Percentiles rank a stretch among this genome's conserved stretches.
phyloP scores from a whole-genome alignment of 352 stramenopile species.

The Globisporangium viniferum region DNA sequence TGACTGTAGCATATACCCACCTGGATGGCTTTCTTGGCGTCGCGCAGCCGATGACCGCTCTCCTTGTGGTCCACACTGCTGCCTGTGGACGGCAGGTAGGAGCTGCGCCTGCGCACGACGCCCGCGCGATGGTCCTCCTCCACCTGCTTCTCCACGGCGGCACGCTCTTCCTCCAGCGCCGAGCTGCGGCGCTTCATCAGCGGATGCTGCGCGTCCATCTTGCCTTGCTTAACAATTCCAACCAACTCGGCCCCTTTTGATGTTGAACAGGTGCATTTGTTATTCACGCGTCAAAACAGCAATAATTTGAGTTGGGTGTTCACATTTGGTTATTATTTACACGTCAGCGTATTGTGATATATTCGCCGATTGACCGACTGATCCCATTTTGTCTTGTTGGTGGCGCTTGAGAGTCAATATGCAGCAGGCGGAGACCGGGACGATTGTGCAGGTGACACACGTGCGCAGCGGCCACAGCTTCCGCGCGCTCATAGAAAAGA shows the following conservation, averaged over 20 bases:
- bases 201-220: constrained; percentile 9
- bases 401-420: background rate
- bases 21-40: constrained; percentile 57
- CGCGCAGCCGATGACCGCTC: constrained; percentile 28
- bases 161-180: constrained; percentile 44
- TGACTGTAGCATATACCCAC: constrained; percentile 8
- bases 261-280: constrained; percentile 12
- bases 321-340: background rate
- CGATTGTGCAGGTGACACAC: constrained; percentile 58
- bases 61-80: constrained; percentile 13
- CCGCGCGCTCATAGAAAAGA: constrained; percentile 46
- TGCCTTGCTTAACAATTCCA: background rate
- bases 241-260: background rate
- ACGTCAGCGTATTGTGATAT: background rate
- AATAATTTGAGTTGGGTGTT: background rate
- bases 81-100: constrained; percentile 36
- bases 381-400: background rate
- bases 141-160: constrained; percentile 44
- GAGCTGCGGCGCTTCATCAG: constrained; percentile 33
- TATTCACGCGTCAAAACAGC: constrained; percentile 11
- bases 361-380: background rate
- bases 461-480: constrained; percentile 37
- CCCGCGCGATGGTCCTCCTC: constrained; percentile 28
- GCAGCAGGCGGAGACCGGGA: constrained; percentile 45
- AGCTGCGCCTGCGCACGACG: constrained; percentile 26